Evolutionary conservation across 495 filamentous ascomycete species (phyloP).

Genomic region (Hyaloscypha hepaticicola): DNA sequence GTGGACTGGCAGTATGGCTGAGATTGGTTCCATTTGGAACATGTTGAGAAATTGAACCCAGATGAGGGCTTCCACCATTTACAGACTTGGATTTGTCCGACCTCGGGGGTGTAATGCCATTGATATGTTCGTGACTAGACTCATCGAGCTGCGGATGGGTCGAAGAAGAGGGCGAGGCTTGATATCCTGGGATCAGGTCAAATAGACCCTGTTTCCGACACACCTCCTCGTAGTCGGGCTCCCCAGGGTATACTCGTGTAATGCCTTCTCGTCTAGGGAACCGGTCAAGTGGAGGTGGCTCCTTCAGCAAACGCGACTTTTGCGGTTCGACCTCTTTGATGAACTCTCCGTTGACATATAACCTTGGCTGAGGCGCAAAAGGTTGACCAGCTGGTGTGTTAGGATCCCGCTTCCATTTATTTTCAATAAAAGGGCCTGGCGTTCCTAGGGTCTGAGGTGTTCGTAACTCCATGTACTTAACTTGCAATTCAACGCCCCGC

Average conservation of each 20-base stretch:
- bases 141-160: constrained; percentile 12
- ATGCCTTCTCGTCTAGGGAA: constrained; percentile 47
- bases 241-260: constrained; percentile 41
- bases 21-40: constrained; percentile 20
- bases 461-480: constrained; percentile 50
- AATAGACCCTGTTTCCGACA: constrained; percentile 46
- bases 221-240: constrained; percentile 45
- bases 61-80: constrained; percentile 29
- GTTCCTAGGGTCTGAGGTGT: constrained; percentile 5
- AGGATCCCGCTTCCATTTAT: constrained; percentile 55
- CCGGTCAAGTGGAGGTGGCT: constrained; percentile 43
- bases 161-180: constrained; percentile 18
- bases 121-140: constrained; percentile 11
- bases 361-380: constrained; percentile 28
- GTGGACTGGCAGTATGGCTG: background rate
- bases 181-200: constrained; percentile 34
- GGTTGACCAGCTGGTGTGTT: constrained; percentile 33
- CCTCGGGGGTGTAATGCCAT: constrained; percentile 32
- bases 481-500: constrained; percentile 55
- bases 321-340: constrained; percentile 41
- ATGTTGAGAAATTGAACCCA: background rate
- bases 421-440: constrained; percentile 34
- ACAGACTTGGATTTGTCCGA: constrained; percentile 28
- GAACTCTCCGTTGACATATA: constrained; percentile 35
- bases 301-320: constrained; percentile 38